These are phyloP conservation scores for Adenanthera pavonina DNA, from an alignment of 306 rosid species.

Conservation along the genomic window DNA sequence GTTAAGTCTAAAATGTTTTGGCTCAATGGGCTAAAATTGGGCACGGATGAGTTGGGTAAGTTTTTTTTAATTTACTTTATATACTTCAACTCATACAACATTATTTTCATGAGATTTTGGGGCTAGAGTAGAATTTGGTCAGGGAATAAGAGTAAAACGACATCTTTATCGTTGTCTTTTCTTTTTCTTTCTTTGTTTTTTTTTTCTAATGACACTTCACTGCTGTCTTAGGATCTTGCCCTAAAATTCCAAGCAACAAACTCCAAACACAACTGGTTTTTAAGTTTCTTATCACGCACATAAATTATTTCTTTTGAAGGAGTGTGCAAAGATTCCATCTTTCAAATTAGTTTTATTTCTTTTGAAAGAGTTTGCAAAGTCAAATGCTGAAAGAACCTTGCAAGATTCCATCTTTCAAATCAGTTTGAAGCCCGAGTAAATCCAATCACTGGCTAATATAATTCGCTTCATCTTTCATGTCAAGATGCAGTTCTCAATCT, in stretches of 20 bases:
- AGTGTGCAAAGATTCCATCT: background rate
- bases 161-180: background rate
- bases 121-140: background rate
- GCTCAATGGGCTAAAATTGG: background rate
- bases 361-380: background rate
- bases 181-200: no score
- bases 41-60: background rate
- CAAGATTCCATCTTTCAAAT: background rate
- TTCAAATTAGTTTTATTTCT: background rate
- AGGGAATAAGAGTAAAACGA: background rate
- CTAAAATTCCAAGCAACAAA: background rate
- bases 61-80: background rate
- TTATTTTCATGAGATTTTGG: background rate
- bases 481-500: background rate
- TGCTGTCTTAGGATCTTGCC: background rate
- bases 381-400: background rate
- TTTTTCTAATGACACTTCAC: no score
- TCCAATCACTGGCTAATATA: background rate
- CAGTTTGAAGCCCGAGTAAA: background rate
- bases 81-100: background rate
- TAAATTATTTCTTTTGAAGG: background rate
- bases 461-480: background rate
- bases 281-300: background rate
- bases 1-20: background rate
- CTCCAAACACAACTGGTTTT: no score